Evolutionary conservation across 1,139 yeast species (phyloP).

Genomic region (Protomyces inouyei): DNA sequence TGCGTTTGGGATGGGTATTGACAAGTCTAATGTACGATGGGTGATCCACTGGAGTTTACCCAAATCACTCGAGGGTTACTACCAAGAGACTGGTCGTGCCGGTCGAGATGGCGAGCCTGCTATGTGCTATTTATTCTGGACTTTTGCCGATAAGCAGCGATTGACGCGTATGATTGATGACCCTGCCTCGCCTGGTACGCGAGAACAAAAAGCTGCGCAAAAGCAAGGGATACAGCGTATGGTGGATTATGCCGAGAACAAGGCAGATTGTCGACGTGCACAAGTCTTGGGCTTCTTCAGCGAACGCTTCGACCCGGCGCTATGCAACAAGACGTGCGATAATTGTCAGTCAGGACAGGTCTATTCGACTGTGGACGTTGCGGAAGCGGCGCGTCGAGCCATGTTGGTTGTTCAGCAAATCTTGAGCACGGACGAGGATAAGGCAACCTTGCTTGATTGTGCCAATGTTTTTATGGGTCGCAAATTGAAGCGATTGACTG

Average conservation of each 20-base stretch:
- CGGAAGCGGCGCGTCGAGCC: constrained; percentile 57
- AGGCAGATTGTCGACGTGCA: constrained; percentile 81
- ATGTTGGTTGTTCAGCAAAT: constrained; percentile 55
- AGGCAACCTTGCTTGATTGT: constrained; percentile 53
- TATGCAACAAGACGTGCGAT: constrained; percentile 75
- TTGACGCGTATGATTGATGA: constrained; percentile 71
- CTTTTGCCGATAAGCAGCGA: constrained; percentile 57
- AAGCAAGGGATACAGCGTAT: constrained; percentile 73
- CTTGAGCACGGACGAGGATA: constrained; percentile 60
- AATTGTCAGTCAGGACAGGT: constrained; percentile 61
- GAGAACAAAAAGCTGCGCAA: constrained; percentile 69
- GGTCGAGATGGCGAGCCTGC: constrained; percentile 88
- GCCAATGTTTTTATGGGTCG: constrained; percentile 83
- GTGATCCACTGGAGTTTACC: constrained; percentile 90
- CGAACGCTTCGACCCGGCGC: constrained; percentile 64
- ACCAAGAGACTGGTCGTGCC: constrained; percentile 98
- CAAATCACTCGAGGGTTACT: constrained; percentile 86
- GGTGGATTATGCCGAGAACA: constrained; percentile 85
- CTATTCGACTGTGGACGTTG: constrained; percentile 61
- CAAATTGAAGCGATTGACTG: constrained; percentile 54
- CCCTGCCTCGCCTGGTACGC: constrained; percentile 61
- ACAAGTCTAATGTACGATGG: constrained; percentile 88
- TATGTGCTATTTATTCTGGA: constrained; percentile 75
- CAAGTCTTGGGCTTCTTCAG: constrained; percentile 86
- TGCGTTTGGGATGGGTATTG: constrained; percentile 99